phyloP scores from a whole-genome alignment of 2,329 filamentous ascomycete species.

The Ascosphaera acerosa region DNA sequence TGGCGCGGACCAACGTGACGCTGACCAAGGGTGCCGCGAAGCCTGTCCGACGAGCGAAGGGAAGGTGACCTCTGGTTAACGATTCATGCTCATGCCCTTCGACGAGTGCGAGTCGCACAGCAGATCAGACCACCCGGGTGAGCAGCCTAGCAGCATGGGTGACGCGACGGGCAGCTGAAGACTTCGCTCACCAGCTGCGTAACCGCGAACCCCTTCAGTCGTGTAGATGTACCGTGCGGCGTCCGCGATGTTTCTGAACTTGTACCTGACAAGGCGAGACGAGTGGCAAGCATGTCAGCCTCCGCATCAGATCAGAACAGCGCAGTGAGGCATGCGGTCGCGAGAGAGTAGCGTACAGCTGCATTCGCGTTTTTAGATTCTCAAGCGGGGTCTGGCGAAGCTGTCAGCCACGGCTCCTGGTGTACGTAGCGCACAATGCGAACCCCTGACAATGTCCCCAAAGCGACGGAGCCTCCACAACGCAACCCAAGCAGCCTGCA shows the following conservation, averaged over 20 bases:
- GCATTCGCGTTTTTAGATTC: constrained; percentile 25
- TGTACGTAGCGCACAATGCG: too few relatives aligned
- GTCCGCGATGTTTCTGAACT: constrained; percentile 19
- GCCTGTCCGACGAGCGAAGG: constrained; percentile 9
- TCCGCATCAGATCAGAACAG: background rate
- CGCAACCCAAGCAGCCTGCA: too few relatives aligned
- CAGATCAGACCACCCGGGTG: too few relatives aligned
- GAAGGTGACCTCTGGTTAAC: too few relatives aligned
- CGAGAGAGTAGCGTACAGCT: constrained; percentile 16
- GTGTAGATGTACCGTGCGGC: constrained; percentile 22
- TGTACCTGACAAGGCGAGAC: constrained; percentile 12
- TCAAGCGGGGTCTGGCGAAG: constrained; percentile 19
- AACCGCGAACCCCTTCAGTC: constrained; percentile 22
- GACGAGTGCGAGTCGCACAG: too few relatives aligned
- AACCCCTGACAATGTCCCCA: too few relatives aligned
- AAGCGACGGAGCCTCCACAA: too few relatives aligned
- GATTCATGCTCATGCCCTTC: too few relatives aligned
- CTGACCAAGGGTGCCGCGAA: constrained; percentile 21
- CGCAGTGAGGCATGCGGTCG: background rate
- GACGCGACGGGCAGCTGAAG: too few relatives aligned
- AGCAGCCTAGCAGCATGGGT: too few relatives aligned
- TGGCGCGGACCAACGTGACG: constrained; percentile 20
- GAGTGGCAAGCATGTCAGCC: background rate
- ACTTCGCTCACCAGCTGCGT: constrained; percentile 18
- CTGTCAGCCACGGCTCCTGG: background rate